These are phyloP conservation scores for Xylaria acuta DNA, from an alignment of 495 filamentous ascomycete species.

Conservation along the genomic window DNA sequence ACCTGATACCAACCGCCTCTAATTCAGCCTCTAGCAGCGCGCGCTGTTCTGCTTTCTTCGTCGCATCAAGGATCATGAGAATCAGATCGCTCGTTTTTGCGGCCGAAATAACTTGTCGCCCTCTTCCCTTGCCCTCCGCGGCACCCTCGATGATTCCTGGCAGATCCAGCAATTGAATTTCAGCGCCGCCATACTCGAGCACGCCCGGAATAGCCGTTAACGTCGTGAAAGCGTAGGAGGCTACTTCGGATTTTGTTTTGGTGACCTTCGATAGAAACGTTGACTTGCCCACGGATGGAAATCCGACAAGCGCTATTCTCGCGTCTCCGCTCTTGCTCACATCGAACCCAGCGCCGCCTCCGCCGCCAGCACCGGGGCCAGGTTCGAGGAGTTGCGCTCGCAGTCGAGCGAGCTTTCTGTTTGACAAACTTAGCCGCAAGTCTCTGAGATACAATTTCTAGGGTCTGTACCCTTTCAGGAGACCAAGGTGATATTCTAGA, in stretches of 20 bases:
- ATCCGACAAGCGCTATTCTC: conserved; percentile 95
- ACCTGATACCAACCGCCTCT: conserved; percentile 92
- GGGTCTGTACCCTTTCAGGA: conserved; percentile 83
- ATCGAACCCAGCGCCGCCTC: conserved; percentile 83
- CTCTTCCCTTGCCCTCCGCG: conserved; percentile 93
- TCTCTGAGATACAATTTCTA: background rate
- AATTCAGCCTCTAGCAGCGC: conserved; percentile 89
- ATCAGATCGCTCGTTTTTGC: conserved; percentile 98
- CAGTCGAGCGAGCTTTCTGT: conserved; percentile 92
- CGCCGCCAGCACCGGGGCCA: conserved; percentile 77
- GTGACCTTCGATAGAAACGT: conserved; percentile 99
- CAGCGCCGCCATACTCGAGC: conserved; percentile 95
- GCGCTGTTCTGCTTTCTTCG: conserved; percentile 94
- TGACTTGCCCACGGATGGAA: conserved; percentile 98
- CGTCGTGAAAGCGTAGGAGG: conserved; percentile 97
- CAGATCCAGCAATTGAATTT: conserved; percentile 98
- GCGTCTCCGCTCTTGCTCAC: conserved; percentile 98
- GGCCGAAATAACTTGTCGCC: conserved; percentile 97
- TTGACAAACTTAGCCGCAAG: conserved; percentile 10
- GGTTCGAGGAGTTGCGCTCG: conserved; percentile 96
- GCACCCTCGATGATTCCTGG: conserved; percentile 99
- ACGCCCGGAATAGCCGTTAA: conserved; percentile 98
- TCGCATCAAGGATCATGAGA: conserved; percentile 96
- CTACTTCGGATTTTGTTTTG: conserved; percentile 96
- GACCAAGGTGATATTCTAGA: conserved; percentile 94